phyloP scores from a whole-genome alignment of 306 rosid genomes.

The Abrus precatorius region DNA sequence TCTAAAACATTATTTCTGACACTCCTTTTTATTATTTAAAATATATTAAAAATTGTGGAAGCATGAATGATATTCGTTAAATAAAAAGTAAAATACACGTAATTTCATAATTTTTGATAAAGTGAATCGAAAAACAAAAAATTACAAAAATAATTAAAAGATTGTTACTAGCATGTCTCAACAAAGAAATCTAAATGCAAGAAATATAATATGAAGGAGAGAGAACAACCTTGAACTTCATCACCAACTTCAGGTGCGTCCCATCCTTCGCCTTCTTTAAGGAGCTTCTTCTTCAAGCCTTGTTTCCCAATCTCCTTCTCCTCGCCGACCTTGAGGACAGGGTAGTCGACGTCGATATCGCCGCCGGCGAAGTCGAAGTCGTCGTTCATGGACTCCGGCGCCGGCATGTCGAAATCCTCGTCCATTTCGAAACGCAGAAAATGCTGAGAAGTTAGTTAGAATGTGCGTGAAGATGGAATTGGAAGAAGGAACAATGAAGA shows the following conservation, averaged over 20 bases:
- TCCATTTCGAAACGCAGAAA: slow-evolving; percentile 55
- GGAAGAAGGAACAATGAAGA: too few relatives aligned
- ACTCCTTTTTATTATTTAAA: too few relatives aligned
- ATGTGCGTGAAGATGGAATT: too few relatives aligned
- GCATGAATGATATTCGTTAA: too few relatives aligned
- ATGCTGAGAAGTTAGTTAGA: too few relatives aligned
- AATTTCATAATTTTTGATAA: too few relatives aligned
- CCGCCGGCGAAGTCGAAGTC: slow-evolving; percentile 73
- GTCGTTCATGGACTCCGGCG: slow-evolving; percentile 60
- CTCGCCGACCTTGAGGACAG: slow-evolving; percentile 71
- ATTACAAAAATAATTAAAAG: too few relatives aligned
- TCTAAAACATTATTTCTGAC: too few relatives aligned
- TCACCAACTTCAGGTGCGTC: slow-evolving; percentile 85
- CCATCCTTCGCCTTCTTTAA: slow-evolving; percentile 86
- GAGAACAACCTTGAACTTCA: slow-evolving; percentile 80
- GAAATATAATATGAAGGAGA: background rate
- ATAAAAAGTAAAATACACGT: too few relatives aligned
- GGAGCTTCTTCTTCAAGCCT: slow-evolving; percentile 91
- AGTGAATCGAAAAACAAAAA: too few relatives aligned
- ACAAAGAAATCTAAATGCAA: background rate
- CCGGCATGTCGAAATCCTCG: slow-evolving; percentile 74
- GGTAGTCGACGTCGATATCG: background rate
- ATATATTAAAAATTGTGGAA: too few relatives aligned
- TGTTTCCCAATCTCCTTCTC: slow-evolving; percentile 87
- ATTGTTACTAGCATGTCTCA: background rate